phyloP scores from a whole-genome alignment of 306 rosid species.

The Crotalaria pallida region DNA sequence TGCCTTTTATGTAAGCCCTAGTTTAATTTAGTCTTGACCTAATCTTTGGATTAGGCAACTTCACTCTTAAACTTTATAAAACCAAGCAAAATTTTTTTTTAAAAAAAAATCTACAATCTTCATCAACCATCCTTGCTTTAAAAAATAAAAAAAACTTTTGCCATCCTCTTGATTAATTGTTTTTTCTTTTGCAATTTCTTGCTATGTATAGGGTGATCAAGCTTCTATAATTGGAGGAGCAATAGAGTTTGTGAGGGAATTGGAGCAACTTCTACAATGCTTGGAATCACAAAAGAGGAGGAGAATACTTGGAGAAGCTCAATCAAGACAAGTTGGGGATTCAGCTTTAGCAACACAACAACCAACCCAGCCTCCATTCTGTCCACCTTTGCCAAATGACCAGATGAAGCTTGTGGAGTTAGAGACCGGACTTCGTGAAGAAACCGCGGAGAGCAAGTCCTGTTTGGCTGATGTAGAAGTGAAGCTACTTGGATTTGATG shows the following conservation, averaged over 20 bases:
- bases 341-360: constrained; percentile 22
- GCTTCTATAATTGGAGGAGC: constrained; percentile 99
- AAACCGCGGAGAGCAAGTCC: constrained; percentile 81
- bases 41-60: neutral
- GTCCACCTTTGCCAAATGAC: constrained; percentile 48
- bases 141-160: too few species aligned
- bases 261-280: constrained; percentile 92
- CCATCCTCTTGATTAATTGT: neutral
- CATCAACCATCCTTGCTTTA: too few species aligned
- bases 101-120: neutral
- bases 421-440: constrained; percentile 62
- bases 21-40: neutral
- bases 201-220: constrained; percentile 69
- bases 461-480: constrained; percentile 96
- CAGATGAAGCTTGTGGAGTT: constrained; percentile 54
- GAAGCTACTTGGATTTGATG: constrained; percentile 81
- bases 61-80: neutral
- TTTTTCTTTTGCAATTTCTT: neutral
- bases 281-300: constrained; percentile 88
- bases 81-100: too few species aligned
- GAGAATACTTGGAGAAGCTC: constrained; percentile 66
- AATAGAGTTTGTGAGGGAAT: constrained; percentile 88
- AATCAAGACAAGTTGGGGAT: constrained; percentile 46
- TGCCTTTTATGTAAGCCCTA: too few species aligned
- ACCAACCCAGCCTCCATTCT: constrained; percentile 32